Conservation (phyloP, 805 yeast genomes). For the Starmerella vitae region DNA sequence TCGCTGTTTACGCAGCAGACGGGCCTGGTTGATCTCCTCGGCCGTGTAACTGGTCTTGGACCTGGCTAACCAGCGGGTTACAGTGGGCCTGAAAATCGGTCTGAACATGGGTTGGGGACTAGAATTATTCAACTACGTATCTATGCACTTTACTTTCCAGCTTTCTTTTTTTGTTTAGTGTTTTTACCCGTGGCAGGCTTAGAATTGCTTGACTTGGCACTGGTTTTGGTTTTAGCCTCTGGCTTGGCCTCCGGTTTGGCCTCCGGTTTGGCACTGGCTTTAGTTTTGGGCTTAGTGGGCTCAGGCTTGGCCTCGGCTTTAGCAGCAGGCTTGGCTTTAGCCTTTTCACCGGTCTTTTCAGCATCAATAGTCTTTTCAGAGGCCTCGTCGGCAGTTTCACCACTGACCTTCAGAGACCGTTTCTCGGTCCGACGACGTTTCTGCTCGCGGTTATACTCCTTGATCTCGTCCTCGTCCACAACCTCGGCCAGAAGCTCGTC, state of each 20-base stretch:
- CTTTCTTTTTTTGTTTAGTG: background rate
- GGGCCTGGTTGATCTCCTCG: conserved; percentile 12
- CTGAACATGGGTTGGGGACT: background rate
- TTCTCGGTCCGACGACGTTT: conserved; percentile 15
- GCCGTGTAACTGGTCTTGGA: conserved; percentile 1
- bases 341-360: background rate
- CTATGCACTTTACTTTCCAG: background rate
- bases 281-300: conserved; percentile 25
- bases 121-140: too few species aligned
- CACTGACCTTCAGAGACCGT: background rate
- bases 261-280: background rate
- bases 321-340: conserved; percentile 2
- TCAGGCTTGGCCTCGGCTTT: conserved; percentile 9
- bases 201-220: conserved; percentile 12
- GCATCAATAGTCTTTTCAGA: background rate
- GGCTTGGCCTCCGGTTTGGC: conserved; percentile 5
- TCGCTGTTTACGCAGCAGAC: conserved; percentile 8
- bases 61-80: too few species aligned
- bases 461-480: conserved; percentile 57
- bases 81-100: too few species aligned
- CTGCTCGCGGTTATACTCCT: conserved; percentile 47
- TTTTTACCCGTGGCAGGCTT: background rate
- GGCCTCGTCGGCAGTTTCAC: background rate
- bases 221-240: conserved; percentile 7
- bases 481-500: conserved; percentile 76